Conservation (phyloP, 1,284 basidiomycete genomes). For the Puccinia polysora region DNA sequence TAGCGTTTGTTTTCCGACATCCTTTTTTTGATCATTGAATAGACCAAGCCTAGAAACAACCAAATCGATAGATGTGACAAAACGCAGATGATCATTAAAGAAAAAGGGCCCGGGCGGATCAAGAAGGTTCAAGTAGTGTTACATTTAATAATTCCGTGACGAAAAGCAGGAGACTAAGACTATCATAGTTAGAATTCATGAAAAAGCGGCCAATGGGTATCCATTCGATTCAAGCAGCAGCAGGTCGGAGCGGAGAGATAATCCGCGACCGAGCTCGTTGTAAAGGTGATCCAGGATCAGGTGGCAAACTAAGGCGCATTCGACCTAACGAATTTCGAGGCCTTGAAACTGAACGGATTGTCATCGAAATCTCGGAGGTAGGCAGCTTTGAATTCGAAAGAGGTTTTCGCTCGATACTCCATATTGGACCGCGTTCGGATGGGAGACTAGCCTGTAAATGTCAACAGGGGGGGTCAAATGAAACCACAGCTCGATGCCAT, state of each 20-base stretch:
- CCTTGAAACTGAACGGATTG: conserved; percentile 19
- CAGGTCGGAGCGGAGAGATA: conserved; percentile 7
- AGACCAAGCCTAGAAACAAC: no score
- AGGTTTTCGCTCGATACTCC: conserved; percentile 38
- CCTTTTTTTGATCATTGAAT: no score
- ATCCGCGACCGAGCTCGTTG: conserved; percentile 17
- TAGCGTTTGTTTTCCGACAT: no score
- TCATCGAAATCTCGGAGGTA: conserved; percentile 7
- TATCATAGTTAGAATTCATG: no score
- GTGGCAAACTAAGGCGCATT: conserved; percentile 38
- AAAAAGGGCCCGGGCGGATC: no score
- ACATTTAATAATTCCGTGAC: no score
- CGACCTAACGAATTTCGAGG: conserved; percentile 39
- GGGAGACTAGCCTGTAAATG: background rate
- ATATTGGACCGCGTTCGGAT: conserved; percentile 29
- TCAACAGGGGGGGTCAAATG: background rate
- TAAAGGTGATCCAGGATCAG: conserved; percentile 28
- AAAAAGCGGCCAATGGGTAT: no score
- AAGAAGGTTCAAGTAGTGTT: no score
- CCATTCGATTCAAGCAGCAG: conserved; percentile 5
- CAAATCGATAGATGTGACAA: no score
- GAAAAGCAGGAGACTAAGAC: no score
- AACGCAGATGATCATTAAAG: no score
- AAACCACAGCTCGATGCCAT: background rate
- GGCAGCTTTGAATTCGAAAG: conserved; percentile 3